These are phyloP conservation scores for Salisapilia sapeloensis DNA, from an alignment of 352 stramenopile genomes.

Conservation along the genomic window DNA sequence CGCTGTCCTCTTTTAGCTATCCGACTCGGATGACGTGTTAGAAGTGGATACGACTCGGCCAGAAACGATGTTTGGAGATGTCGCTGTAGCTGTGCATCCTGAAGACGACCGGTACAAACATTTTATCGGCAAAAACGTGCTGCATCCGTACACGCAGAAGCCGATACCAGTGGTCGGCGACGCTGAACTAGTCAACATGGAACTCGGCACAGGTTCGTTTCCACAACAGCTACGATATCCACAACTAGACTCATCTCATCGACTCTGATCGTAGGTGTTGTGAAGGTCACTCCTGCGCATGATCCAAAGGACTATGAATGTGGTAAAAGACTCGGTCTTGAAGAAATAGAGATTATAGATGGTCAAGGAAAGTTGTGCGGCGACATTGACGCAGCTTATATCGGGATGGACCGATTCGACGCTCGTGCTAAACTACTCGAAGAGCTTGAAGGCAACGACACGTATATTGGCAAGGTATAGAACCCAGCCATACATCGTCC, in stretches of 20 bases:
- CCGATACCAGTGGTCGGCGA: slow-evolving; percentile 94
- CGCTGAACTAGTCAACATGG: slow-evolving; percentile 95
- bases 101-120: slow-evolving; percentile 89
- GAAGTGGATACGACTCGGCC: slow-evolving; percentile 95
- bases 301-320: slow-evolving; percentile 99
- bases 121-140: slow-evolving; percentile 90
- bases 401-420: slow-evolving; percentile 93
- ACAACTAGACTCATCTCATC: too few species aligned
- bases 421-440: slow-evolving; percentile 82
- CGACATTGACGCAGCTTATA: slow-evolving; percentile 65
- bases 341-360: slow-evolving; percentile 54
- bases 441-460: slow-evolving; percentile 73
- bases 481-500: background rate
- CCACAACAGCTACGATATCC: too few species aligned
- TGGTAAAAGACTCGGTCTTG: slow-evolving; percentile 88
- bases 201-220: slow-evolving; percentile 92
- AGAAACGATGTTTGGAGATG: slow-evolving; percentile 98
- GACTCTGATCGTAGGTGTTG: slow-evolving; percentile 31
- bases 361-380: slow-evolving; percentile 50
- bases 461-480: slow-evolving; percentile 89
- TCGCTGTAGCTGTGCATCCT: slow-evolving; percentile 94
- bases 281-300: slow-evolving; percentile 97
- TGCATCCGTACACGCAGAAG: slow-evolving; percentile 87
- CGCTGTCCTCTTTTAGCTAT: slow-evolving; percentile 10
- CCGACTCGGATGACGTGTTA: slow-evolving; percentile 49